phyloP scores from a whole-genome alignment of 331 rosid species.

The Pyrus hybrid region DNA sequence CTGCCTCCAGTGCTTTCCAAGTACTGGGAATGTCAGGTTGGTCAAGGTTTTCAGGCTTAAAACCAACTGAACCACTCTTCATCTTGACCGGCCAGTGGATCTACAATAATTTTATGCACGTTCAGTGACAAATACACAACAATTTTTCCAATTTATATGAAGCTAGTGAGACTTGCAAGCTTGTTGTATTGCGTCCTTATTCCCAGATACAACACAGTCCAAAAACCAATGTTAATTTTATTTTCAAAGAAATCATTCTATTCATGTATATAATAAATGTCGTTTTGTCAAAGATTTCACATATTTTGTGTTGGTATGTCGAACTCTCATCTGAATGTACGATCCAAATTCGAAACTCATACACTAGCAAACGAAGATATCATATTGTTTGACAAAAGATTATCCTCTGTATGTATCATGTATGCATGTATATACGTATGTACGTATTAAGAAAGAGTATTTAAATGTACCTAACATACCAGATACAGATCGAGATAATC shows the following conservation, averaged over 20 bases:
- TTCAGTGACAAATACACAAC: background rate
- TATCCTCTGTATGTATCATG: background rate
- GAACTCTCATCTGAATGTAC: background rate
- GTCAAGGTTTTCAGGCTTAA: conserved; percentile 26
- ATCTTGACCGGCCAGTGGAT: conserved; percentile 52
- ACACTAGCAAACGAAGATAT: too few relatives aligned
- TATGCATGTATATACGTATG: background rate
- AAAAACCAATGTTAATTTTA: background rate
- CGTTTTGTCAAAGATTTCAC: background rate
- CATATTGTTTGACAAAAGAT: background rate
- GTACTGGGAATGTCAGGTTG: conserved; percentile 48
- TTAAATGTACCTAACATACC: conserved; percentile 13
- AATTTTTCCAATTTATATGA: background rate
- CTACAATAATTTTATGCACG: conserved; percentile 11
- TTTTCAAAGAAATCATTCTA: background rate
- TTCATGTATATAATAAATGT: background rate
- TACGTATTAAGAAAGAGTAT: background rate
- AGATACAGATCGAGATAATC: conserved; percentile 62
- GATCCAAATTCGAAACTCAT: background rate
- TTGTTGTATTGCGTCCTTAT: background rate
- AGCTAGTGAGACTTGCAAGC: background rate
- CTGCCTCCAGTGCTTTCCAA: conserved; percentile 65
- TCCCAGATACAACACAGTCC: background rate
- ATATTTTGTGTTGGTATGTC: background rate
- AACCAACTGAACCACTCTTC: conserved; percentile 32